Base-by-base conservation (phyloP, 208 protist genomes). In the Trypanosoma melophagium region DNA sequence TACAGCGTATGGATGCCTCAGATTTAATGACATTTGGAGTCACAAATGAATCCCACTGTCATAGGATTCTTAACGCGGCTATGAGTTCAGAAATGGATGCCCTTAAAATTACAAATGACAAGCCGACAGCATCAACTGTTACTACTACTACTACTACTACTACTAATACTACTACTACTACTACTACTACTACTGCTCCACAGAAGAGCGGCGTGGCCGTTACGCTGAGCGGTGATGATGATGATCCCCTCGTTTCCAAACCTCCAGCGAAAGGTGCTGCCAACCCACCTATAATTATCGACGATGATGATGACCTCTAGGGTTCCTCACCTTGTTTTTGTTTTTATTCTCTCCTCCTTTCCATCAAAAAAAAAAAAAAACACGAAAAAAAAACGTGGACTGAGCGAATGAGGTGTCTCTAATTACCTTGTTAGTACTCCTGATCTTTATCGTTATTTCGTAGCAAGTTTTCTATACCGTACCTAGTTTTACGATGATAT, bases 1-100 rank as follows among this genome's bases (percentile, higher is more conserved):
- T 75, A 7, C 28, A 61, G 51, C 69, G 69, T 19, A 75, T 75
- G 69, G 69, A 75, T 69, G 57, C 57, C 8, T 52, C 58, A 0
- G 69, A 75, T 54, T 52, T 75, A 41, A 68, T 60, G 40, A 75
- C 61, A 12, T 75, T 75, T 69, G 69, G 69, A 10, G 54, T 75
- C 41, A 44, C 21, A 35, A 38, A 75, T 49, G 40, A 58, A 31
- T 31, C 21, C 14, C 69, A 75, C 42, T 64, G 69, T 28, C 35
- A 55, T 22, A 68, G 7, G n/a, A 75, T 75, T 53, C 58, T 75
- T 35, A 61, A 65, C 14, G 60, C 69, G 7, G 69, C 61, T 44
- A 28, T 55, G 50, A 53, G 16, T 14, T 54, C 25, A 16, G 59
- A 73, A 12, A 60, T 42, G 53, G 24, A 17, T 16, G 42, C 44